Evolutionary conservation across 2,329 filamentous ascomycete species (phyloP).

Genomic region (Verticillium albo-atrum): DNA sequence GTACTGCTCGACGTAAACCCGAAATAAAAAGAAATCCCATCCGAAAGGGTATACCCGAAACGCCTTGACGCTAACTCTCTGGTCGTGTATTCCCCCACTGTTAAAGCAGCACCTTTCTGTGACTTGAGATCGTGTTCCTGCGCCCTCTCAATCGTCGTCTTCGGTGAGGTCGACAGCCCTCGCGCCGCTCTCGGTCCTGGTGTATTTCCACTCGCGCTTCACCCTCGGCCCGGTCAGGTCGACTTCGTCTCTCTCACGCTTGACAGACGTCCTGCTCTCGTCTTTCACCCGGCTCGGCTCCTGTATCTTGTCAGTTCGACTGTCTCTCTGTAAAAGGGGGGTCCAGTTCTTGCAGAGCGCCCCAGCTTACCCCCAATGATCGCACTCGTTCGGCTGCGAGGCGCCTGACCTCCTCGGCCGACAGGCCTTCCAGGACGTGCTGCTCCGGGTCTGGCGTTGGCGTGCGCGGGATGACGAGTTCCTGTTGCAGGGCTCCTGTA

Average conservation of each 20-base stretch:
- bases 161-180: conserved; percentile 13
- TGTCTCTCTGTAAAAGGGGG: too few species aligned
- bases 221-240: conserved; percentile 8
- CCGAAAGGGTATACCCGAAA: not conserved
- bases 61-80: too few species aligned
- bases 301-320: too few species aligned
- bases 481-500: conserved; percentile 14
- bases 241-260: conserved; percentile 8
- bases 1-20: too few species aligned
- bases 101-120: not conserved
- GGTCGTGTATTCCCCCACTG: too few species aligned
- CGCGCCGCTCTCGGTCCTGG: conserved; percentile 6
- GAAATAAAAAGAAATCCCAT: not conserved
- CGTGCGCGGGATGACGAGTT: conserved; percentile 13
- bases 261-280: not conserved
- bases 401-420: conserved; percentile 8
- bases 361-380: conserved; percentile 5
- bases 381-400: conserved; percentile 8
- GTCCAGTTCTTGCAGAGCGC: not conserved
- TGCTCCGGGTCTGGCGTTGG: conserved; percentile 8
- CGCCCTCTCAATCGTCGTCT: conserved; percentile 4
- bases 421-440: conserved; percentile 1
- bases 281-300: not conserved
- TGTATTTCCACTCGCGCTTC: conserved; percentile 10
- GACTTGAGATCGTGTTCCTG: not conserved